These are phyloP conservation scores for Mangifera indica DNA, from an alignment of 345 rosid species.

Conservation along the genomic window DNA sequence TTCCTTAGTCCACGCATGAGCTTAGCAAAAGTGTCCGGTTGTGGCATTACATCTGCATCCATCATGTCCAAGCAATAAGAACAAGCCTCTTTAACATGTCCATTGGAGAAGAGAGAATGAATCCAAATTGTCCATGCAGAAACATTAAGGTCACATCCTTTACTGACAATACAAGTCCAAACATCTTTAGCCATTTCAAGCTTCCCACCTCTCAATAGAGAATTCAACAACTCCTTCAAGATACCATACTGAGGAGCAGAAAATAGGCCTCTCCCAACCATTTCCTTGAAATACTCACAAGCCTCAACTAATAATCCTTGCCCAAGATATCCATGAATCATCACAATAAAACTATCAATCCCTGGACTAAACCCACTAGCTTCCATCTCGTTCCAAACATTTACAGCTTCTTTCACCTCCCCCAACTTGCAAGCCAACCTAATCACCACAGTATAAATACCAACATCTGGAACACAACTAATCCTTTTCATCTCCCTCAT, in stretches of 20 bases:
- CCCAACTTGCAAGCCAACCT: conserved; percentile 81
- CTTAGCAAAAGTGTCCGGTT: conserved; percentile 82
- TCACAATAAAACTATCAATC: conserved; percentile 65
- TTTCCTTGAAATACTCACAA: conserved; percentile 70
- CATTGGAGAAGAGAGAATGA: conserved; percentile 77
- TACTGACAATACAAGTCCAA: conserved; percentile 65
- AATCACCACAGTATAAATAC: conserved; percentile 58
- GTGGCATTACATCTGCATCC: conserved; percentile 82
- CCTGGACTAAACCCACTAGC: conserved; percentile 63
- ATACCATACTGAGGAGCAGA: conserved; percentile 65
- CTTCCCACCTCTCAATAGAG: conserved; percentile 64
- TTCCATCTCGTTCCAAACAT: conserved; percentile 78
- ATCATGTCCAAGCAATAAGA: conserved; percentile 86
- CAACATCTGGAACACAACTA: conserved; percentile 58
- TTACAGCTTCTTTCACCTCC: conserved; percentile 54
- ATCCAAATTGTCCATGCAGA: conserved; percentile 92
- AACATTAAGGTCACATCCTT: conserved; percentile 73
- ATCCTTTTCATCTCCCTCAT: conserved; percentile 54
- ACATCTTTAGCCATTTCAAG: conserved; percentile 80
- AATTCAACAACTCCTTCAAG: conserved; percentile 62
- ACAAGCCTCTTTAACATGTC: conserved; percentile 87
- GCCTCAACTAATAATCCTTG: conserved; percentile 67
- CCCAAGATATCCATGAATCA: conserved; percentile 66
- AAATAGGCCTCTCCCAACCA: conserved; percentile 72
- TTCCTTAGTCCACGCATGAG: conserved; percentile 80